Conservation (phyloP, 2,329 filamentous ascomycete genomes). For the Apiospora marii region DNA sequence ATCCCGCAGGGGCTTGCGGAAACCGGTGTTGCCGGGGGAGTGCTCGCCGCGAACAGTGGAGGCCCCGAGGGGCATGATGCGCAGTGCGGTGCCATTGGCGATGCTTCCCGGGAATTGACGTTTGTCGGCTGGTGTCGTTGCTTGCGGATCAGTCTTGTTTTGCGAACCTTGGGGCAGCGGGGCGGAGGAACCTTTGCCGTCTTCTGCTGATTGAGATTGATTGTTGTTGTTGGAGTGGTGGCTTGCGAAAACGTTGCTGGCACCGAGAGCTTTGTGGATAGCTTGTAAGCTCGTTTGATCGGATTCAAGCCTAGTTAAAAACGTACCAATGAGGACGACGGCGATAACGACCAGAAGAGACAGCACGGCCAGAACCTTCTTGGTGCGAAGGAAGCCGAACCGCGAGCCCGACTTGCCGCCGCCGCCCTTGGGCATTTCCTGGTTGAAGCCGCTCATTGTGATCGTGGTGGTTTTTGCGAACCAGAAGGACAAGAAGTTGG, state of each 20-base stretch:
- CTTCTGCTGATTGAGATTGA: background rate
- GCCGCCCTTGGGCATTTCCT: background rate
- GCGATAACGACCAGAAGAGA: conserved; percentile 1
- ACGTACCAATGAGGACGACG: conserved; percentile 1
- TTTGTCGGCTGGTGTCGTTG: background rate
- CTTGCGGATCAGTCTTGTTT: background rate
- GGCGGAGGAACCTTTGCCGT: background rate
- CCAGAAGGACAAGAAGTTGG: background rate
- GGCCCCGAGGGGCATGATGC: conserved; percentile 40
- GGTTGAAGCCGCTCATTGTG: conserved; percentile 5
- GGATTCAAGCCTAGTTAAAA: background rate
- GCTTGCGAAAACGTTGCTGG: background rate
- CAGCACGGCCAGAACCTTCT: background rate
- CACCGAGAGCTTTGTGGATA: background rate
- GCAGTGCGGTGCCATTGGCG: conserved; percentile 33
- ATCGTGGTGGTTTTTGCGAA: background rate
- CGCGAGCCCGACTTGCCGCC: background rate
- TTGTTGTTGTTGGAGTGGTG: background rate
- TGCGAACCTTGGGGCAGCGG: background rate
- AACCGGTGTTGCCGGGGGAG: conserved; percentile 32
- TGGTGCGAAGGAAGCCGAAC: conserved; percentile 1
- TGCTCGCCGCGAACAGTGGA: conserved; percentile 37
- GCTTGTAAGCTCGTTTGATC: background rate
- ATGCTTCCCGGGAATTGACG: conserved; percentile 28
- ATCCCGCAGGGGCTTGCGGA: conserved; percentile 24